Evolutionary conservation across 345 rosid genomes (phyloP).

Genomic region (Hibiscus mutabilis): DNA sequence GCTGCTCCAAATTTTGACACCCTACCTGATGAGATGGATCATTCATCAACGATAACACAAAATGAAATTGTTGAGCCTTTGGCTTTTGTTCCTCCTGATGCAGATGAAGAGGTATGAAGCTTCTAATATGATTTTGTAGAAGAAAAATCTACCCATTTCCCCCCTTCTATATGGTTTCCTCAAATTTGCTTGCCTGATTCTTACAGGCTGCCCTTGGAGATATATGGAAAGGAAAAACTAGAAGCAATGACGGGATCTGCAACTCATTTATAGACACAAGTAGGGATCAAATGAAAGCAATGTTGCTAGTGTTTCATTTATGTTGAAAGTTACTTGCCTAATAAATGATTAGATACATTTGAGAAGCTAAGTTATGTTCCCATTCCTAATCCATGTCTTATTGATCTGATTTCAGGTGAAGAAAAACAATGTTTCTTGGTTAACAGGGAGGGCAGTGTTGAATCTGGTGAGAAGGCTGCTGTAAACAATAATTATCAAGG

Average conservation of each 20-base stretch:
- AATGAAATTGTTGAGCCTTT: conserved; percentile 40
- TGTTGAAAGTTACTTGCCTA: conserved; percentile 1
- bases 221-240: conserved; percentile 63
- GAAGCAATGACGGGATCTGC: conserved; percentile 41
- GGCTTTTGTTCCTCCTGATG: conserved; percentile 68
- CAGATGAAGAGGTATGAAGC: conserved; percentile 62
- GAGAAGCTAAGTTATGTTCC: background rate
- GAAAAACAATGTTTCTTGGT: conserved; percentile 27
- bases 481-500: conserved; percentile 11
- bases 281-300: conserved; percentile 32
- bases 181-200: background rate
- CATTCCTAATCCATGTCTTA: conserved; percentile 9
- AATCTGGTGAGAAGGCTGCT: conserved; percentile 20
- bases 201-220: conserved; percentile 47
- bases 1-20: conserved; percentile 27
- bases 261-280: conserved; percentile 33
- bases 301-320: conserved; percentile 29
- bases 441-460: conserved; percentile 22
- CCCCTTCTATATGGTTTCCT: background rate
- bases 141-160: background rate
- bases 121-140: background rate
- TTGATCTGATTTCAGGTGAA: conserved; percentile 20
- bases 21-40: conserved; percentile 51
- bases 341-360: background rate
- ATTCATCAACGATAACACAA: conserved; percentile 37